These are phyloP conservation scores for Puccinia coronata DNA, from an alignment of 1,284 basidiomycete species.

Conservation along the genomic window DNA sequence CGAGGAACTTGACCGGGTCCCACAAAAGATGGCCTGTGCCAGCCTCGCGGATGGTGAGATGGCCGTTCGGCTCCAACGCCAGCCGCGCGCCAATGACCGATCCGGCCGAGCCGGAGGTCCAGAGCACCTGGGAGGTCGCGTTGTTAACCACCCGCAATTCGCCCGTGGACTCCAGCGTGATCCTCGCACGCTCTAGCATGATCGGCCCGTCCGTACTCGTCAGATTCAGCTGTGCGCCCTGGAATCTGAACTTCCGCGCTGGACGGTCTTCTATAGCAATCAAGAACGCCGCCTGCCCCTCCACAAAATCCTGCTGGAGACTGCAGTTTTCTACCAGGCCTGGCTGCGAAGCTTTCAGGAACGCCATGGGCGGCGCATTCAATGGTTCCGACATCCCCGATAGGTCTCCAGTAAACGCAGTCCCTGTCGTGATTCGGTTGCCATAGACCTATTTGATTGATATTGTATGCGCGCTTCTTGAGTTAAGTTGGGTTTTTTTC, in stretches of 20 bases:
- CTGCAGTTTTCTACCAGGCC: conserved; percentile 34
- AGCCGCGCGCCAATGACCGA: conserved; percentile 28
- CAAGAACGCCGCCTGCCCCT: conserved; percentile 35
- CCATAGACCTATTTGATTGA: conserved; percentile 21
- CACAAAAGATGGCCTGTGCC: conserved; percentile 36
- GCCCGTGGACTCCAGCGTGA: conserved; percentile 5
- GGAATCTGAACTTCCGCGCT: conserved; percentile 31
- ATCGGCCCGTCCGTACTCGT: conserved; percentile 13
- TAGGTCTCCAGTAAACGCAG: conserved; percentile 38
- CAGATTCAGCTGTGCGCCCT: conserved; percentile 25
- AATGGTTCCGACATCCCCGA: conserved; percentile 34
- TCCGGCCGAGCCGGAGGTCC: conserved; percentile 37
- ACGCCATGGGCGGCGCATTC: conserved; percentile 47
- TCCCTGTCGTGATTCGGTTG: conserved; percentile 32
- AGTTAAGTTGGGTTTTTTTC: not conserved
- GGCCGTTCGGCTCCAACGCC: conserved; percentile 20
- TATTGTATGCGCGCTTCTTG: not conserved
- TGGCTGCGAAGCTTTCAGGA: conserved; percentile 34
- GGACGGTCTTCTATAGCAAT: conserved; percentile 44
- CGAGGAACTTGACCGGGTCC: conserved; percentile 39
- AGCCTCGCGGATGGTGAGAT: conserved; percentile 39
- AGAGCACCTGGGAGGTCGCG: conserved; percentile 17
- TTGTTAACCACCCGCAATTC: conserved; percentile 37
- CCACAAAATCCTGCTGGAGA: conserved; percentile 35
- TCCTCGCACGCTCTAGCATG: conserved; percentile 25